Conservation (phyloP, 2,329 filamentous ascomycete genomes). For the Claviceps paspali region DNA sequence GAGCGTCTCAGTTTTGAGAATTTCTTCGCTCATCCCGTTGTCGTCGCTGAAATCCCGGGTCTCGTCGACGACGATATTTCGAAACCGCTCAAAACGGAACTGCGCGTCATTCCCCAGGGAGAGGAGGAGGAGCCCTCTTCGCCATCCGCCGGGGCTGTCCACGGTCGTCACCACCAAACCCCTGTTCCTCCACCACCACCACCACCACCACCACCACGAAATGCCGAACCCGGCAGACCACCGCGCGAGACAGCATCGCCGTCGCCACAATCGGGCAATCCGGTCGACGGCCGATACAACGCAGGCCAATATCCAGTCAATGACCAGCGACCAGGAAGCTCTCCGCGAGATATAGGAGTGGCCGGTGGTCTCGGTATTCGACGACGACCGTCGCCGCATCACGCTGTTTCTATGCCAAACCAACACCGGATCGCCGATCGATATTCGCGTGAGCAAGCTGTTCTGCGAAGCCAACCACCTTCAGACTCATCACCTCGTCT, state of each 20-base stretch:
- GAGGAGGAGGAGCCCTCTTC: slow-evolving; percentile 14
- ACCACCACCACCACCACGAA: slow-evolving; percentile 12
- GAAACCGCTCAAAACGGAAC: slow-evolving; percentile 21
- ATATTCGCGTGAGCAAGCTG: slow-evolving; percentile 13
- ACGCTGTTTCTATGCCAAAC: slow-evolving; percentile 33
- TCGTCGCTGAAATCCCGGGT: slow-evolving; percentile 63
- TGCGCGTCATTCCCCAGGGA: slow-evolving; percentile 18
- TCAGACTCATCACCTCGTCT: neutral
- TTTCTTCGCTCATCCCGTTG: slow-evolving; percentile 64
- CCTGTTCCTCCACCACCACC: slow-evolving; percentile 12
- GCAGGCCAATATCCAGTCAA: slow-evolving; percentile 14
- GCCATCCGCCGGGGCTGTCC: slow-evolving; percentile 11
- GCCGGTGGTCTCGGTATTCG: slow-evolving; percentile 38
- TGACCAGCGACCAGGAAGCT: slow-evolving; percentile 21
- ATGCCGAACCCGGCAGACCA: slow-evolving; percentile 20
- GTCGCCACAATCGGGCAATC: slow-evolving; percentile 29
- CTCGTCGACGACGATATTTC: slow-evolving; percentile 63
- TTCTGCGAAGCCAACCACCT: slow-evolving; percentile 18
- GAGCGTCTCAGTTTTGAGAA: slow-evolving; percentile 75
- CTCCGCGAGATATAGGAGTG: slow-evolving; percentile 26
- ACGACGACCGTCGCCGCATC: slow-evolving; percentile 29
- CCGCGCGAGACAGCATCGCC: slow-evolving; percentile 26
- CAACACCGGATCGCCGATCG: slow-evolving; percentile 20
- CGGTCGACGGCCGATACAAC: slow-evolving; percentile 22
- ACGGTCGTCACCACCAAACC: slow-evolving; percentile 23